Conservation (phyloP, 2,329 filamentous ascomycete genomes). For the Ploettnerulaceae sp. region DNA sequence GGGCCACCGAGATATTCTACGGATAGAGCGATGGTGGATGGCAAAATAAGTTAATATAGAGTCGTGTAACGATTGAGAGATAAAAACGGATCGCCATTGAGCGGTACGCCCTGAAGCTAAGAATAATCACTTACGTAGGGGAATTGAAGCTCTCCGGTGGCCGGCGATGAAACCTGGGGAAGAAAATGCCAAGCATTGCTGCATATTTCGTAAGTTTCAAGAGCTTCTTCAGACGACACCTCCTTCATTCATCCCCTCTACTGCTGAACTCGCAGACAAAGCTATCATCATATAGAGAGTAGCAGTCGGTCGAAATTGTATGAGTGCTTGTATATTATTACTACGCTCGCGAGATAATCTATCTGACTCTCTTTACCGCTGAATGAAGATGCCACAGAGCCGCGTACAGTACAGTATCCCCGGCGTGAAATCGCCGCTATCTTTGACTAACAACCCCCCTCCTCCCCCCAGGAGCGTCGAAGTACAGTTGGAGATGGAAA, state of each 20-base stretch:
- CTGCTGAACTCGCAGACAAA: too few species aligned
- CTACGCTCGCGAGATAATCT: too few species aligned
- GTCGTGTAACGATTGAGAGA: neutral
- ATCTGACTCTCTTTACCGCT: too few species aligned
- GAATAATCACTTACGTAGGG: slow-evolving; percentile 2
- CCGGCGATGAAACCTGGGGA: slow-evolving; percentile 2
- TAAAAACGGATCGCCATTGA: neutral
- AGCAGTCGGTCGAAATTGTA: too few species aligned
- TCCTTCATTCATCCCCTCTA: neutral
- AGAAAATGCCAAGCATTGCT: slow-evolving; percentile 2
- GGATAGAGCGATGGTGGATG: neutral
- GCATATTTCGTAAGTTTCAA: neutral
- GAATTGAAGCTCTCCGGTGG: slow-evolving; percentile 6
- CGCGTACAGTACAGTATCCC: too few species aligned
- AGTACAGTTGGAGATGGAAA: too few species aligned
- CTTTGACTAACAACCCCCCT: too few species aligned
- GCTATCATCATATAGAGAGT: neutral
- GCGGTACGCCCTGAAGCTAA: neutral
- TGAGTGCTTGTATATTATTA: too few species aligned
- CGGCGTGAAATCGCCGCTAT: too few species aligned
- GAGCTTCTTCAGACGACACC: slow-evolving; percentile 5
- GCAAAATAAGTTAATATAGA: neutral
- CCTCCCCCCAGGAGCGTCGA: too few species aligned
- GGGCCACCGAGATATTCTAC: neutral
- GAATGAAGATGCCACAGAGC: too few species aligned